Evolutionary conservation across 2,329 filamentous ascomycete species (phyloP).

Genomic region (Didymella exigua): DNA sequence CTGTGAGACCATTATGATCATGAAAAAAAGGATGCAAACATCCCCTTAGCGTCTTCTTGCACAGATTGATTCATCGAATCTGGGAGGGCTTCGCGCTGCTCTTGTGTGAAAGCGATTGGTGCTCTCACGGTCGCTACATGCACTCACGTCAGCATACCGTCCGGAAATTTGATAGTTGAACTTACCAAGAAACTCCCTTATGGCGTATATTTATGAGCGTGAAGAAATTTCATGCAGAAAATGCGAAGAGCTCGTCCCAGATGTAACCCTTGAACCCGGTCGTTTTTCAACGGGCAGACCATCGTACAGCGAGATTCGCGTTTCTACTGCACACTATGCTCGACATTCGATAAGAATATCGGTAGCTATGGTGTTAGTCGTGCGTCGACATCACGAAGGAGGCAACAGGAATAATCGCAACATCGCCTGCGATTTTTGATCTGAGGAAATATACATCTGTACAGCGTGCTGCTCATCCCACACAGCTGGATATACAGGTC

Average conservation of each 20-base stretch:
- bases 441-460: neutral
- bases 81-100: neutral
- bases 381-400: neutral
- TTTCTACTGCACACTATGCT: neutral
- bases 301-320: neutral
- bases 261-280: neutral
- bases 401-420: neutral
- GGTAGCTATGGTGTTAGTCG: neutral
- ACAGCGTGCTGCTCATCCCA: neutral
- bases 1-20: neutral
- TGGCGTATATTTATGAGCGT: neutral
- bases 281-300: neutral
- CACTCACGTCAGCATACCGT: neutral
- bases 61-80: neutral
- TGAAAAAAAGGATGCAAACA: neutral
- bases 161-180: neutral
- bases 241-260: neutral
- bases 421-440: neutral
- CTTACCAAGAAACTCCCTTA: neutral
- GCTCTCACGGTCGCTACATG: neutral
- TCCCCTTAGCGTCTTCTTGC: neutral
- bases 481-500: neutral
- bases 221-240: neutral
- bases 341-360: neutral
- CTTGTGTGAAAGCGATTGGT: neutral